phyloP scores from a whole-genome alignment of 352 stramenopile species.

The Pythium guiyangense region DNA sequence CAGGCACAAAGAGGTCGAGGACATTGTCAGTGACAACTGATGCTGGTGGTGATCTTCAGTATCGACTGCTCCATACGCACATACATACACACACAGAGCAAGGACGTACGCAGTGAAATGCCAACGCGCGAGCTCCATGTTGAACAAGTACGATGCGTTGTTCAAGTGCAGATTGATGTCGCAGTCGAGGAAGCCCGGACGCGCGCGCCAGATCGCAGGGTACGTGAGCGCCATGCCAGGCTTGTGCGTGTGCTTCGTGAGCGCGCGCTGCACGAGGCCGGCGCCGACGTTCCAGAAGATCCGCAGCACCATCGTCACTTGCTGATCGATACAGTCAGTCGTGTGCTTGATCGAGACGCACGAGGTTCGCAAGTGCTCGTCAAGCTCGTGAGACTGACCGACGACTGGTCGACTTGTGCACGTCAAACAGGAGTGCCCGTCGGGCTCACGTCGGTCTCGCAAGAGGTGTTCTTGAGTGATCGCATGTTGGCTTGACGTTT shows the following conservation, averaged over 20 bases:
- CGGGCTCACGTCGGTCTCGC: neutral
- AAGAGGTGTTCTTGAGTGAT: too few species aligned
- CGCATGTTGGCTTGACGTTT: too few species aligned
- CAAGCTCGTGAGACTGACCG: too few species aligned
- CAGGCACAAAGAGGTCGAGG: neutral
- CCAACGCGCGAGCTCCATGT: conserved; percentile 84
- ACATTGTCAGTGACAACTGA: neutral
- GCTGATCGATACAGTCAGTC: too few species aligned
- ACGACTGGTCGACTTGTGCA: neutral
- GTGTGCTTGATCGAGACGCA: too few species aligned
- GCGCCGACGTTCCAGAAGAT: too few species aligned
- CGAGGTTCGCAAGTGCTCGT: neutral
- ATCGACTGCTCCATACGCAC: too few species aligned
- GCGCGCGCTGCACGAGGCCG: conserved; percentile 45
- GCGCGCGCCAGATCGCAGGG: conserved; percentile 61
- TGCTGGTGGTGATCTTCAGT: too few species aligned
- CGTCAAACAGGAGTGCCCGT: neutral
- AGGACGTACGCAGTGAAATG: conserved; percentile 61
- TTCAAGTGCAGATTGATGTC: conserved; percentile 86
- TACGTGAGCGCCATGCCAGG: conserved; percentile 59
- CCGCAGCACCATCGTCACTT: conserved; percentile 49
- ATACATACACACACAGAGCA: neutral
- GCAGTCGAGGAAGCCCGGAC: conserved; percentile 66
- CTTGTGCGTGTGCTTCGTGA: conserved; percentile 45
- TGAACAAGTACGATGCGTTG: conserved; percentile 81